Evolutionary conservation across 2,329 filamentous ascomycete species (phyloP), one percentile per base, ranked within the genome.

Genomic region (Ascochyta koolunga): DNA sequence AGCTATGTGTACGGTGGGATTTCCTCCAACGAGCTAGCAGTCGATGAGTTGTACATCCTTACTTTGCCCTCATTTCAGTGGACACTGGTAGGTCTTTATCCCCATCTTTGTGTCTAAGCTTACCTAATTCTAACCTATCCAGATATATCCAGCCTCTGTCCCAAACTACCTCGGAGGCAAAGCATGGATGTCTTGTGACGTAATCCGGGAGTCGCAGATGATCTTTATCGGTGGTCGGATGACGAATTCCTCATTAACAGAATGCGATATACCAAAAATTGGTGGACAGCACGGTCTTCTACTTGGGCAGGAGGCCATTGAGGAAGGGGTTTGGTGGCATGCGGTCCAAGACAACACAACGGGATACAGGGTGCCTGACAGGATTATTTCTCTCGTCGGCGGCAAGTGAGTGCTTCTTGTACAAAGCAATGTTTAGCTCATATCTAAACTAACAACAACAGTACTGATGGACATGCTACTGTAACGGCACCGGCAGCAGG

Each of bases 1-100:
- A 86, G 83, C 24, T 86, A 86, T 59, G 66, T 86, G 4, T 86
- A 85, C 62, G 85, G 84, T 41, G 85, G 85, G 10, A 72, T 77
- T 16, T 76, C 81, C 42, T 72, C 76, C 1, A 69, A 80, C 21
- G 77, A 76, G 0, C 71, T 78, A 10, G 83, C 83, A n/a, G 85
- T 78, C 60, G 82, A 85, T 60, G 84, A 87, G 69, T 76, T 85
- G 52, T 87, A 84, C 61, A 80, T 86, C 43, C 76, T 87, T 15
- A 80, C 80, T 8, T 72, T 87, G 8, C 85, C 85, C 1, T 80
- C 82, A 8, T 88, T 87, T 66, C 80, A 77, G 5, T 88, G 84
- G 84, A 81, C 84, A 53, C 80, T 81, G 57, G 76, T 63, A 16
- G 31, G 58, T 54, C 9, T 24, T 15, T 11, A 5, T 16, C 16